Evolutionary conservation across 345 rosid species (phyloP), one percentile per base, ranked within the genome.

Genomic region (Arabidopsis arenosa): DNA sequence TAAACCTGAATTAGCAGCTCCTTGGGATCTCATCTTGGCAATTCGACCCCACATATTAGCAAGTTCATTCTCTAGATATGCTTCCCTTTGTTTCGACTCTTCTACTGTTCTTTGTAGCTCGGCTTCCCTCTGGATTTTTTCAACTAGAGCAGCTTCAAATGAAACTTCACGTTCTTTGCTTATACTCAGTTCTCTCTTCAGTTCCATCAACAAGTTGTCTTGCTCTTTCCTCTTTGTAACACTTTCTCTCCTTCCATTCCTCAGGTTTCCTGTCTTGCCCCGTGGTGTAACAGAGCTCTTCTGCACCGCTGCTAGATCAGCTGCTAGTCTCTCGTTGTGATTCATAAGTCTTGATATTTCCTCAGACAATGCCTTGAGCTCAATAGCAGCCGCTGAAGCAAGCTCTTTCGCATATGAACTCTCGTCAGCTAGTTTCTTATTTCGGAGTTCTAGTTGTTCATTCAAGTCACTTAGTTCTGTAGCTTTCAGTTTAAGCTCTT

Each of bases 31-130:
- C 87, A 95, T 75, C 76, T 89, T 92, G 2, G 99, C 93, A 30
- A 95, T 97, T 43, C 90, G 93, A 66, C 88, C 94, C 97, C 97
- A 95, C 99, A 95, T 95, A 76, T 92, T 92, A 33, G 99, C 99
- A 7, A 95, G 97, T 81, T 95, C 97, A 33, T 92, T 89, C 85
- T 95, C 99, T 68, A 95, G 83, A 77, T 95, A 89, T 1, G 97
- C 91, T 87, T 95, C 99, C 80, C 97, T 88, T 56, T 85, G 85
- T 79, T 92, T 92, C 12, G 97, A 95, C 69, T 95, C 99, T 82
- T 88, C 93, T 8, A 92, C 80, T 73, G 66, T 89, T 66, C 78
- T 82, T 73, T 90, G 89, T 75, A 95, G 88, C 67, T 88, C 97
- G 0, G 85, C 77, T 85, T 92, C 99, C 68, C 81, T 84, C 32